phyloP scores from a whole-genome alignment of 2,329 filamentous ascomycete species.

The Epicoccum sorghinum region DNA sequence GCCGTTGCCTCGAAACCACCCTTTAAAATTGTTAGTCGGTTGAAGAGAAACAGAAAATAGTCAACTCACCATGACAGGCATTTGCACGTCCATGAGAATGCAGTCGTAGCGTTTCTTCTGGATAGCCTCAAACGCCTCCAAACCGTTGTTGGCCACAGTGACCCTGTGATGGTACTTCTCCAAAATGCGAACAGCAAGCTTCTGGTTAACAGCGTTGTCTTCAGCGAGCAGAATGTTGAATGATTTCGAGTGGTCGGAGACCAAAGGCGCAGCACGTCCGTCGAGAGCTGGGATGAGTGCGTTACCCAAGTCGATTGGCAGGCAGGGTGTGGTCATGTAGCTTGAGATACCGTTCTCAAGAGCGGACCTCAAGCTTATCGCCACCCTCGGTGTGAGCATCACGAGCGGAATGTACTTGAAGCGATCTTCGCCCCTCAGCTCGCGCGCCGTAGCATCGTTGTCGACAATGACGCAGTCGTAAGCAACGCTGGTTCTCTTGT shows the following conservation, averaged over 20 bases:
- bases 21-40: constrained; percentile 55
- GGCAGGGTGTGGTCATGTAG: constrained; percentile 97
- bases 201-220: constrained; percentile 97
- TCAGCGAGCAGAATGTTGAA: constrained; percentile 95
- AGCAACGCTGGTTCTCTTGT: constrained; percentile 58
- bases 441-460: constrained; percentile 86
- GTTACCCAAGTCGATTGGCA: constrained; percentile 92
- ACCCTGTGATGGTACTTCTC: constrained; percentile 95
- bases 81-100: constrained; percentile 98
- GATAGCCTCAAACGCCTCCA: constrained; percentile 90
- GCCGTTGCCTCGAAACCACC: constrained; percentile 96
- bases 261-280: constrained; percentile 86
- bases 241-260: constrained; percentile 91
- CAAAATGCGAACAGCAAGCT: constrained; percentile 92
- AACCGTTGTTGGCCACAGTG: constrained; percentile 91
- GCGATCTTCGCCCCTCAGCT: constrained; percentile 83
- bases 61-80: constrained; percentile 90
- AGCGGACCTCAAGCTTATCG: constrained; percentile 90
- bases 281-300: constrained; percentile 95
- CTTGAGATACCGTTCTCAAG: constrained; percentile 96
- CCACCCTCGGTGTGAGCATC: constrained; percentile 84
- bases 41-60: background rate
- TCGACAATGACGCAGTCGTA: constrained; percentile 98
- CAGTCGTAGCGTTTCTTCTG: constrained; percentile 93
- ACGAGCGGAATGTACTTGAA: constrained; percentile 99